A percentile compares a stretch with the other conserved stretches of the same genome.
These are phyloP conservation scores for Magnaporthiopsis poae DNA, from an alignment of 2,329 filamentous ascomycete genomes.

Conservation along the genomic window DNA sequence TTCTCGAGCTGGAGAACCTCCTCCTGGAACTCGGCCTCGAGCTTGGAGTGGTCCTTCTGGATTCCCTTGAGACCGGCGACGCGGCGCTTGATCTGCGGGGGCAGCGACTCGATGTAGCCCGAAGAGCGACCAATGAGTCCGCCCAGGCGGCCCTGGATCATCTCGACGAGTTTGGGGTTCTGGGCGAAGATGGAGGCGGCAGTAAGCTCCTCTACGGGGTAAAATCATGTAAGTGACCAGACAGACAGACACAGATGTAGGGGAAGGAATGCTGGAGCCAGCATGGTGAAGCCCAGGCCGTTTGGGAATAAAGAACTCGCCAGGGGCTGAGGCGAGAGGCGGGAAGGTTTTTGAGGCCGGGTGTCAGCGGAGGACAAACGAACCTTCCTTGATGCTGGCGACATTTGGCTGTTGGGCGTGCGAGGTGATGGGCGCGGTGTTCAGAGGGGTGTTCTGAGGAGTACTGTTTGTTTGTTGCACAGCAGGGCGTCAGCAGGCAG, in stretches of 20 bases:
- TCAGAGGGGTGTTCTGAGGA: constrained; percentile 94
- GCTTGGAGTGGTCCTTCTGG: constrained; percentile 96
- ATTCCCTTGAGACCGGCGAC: constrained; percentile 94
- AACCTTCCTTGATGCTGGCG: constrained; percentile 94
- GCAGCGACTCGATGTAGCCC: constrained; percentile 94
- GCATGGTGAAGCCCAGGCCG: not conserved
- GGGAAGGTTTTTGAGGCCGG: not conserved
- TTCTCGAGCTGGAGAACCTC: constrained; percentile 97
- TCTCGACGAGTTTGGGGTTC: constrained; percentile 86
- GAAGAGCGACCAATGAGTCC: constrained; percentile 89
- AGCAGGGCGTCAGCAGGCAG: not conserved
- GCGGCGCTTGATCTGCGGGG: constrained; percentile 77
- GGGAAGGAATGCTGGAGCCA: not conserved
- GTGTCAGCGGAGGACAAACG: constrained; percentile 22
- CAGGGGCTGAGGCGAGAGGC: not conserved
- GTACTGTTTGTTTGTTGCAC: constrained; percentile 35
- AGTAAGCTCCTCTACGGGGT: constrained; percentile 68
- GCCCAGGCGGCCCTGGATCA: constrained; percentile 95
- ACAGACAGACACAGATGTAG: not conserved
- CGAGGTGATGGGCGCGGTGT: constrained; percentile 92
- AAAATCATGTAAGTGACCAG: constrained; percentile 15
- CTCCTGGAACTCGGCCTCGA: constrained; percentile 97
- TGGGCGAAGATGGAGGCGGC: constrained; percentile 90
- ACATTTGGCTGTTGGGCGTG: constrained; percentile 93
- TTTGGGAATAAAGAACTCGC: not conserved